These are phyloP conservation scores for Podospora australis DNA, from an alignment of 495 filamentous ascomycete genomes.

Conservation along the genomic window DNA sequence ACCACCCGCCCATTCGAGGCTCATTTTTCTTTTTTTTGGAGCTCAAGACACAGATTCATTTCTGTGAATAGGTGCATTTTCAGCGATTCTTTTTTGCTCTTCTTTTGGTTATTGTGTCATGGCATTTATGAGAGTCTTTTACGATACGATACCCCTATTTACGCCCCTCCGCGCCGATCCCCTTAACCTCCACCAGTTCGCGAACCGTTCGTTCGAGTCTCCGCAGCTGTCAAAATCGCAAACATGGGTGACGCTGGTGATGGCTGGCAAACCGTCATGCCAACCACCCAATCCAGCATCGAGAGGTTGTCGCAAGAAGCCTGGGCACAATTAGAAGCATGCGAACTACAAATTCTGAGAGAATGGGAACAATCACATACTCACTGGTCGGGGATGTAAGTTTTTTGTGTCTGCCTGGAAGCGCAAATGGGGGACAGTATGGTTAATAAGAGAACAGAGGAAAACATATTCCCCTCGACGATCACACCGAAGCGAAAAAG, in stretches of 20 bases:
- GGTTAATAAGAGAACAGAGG: conserved; percentile 13
- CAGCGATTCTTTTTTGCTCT: neutral
- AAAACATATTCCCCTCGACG: conserved; percentile 25
- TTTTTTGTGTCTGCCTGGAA: neutral
- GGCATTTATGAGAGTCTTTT: neutral
- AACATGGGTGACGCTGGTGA: conserved; percentile 25
- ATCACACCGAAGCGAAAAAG: conserved; percentile 29
- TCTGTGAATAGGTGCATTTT: too few species aligned
- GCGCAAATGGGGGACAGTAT: too few species aligned
- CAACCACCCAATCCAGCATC: conserved; percentile 23
- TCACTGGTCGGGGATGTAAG: conserved; percentile 33
- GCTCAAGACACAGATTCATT: too few species aligned
- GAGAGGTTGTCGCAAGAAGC: conserved; percentile 17
- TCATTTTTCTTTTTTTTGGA: too few species aligned
- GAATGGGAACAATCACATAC: conserved; percentile 25
- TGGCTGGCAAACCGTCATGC: conserved; percentile 30
- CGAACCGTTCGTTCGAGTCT: conserved; percentile 6
- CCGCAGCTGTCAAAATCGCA: conserved; percentile 9
- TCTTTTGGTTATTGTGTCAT: neutral
- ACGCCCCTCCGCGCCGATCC: neutral
- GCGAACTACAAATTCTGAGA: conserved; percentile 25
- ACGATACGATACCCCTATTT: neutral
- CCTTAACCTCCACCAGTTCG: conserved; percentile 3
- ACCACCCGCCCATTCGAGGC: neutral
- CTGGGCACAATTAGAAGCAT: conserved; percentile 21